phyloP scores from a whole-genome alignment of 495 filamentous ascomycete species.

The Annulohypoxylon moriforme region DNA sequence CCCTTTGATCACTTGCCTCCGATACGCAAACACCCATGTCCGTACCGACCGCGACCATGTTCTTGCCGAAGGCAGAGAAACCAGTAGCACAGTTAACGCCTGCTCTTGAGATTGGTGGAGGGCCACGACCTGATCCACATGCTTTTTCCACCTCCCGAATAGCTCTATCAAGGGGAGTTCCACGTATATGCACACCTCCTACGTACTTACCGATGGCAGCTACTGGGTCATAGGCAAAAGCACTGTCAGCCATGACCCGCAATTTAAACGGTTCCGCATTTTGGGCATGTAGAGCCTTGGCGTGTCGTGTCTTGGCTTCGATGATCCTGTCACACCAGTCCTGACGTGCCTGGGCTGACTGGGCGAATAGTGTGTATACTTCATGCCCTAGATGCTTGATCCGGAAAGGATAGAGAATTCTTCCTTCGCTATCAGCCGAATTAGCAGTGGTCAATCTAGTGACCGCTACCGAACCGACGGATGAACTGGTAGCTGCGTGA shows the following conservation, averaged over 20 bases:
- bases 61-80: conserved; percentile 82
- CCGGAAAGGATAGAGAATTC: conserved; percentile 91
- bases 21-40: conserved; percentile 93
- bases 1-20: conserved; percentile 84
- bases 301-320: conserved; percentile 93
- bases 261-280: conserved; percentile 97
- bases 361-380: conserved; percentile 87
- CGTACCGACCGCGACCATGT: conserved; percentile 94
- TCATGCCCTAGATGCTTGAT: conserved; percentile 97
- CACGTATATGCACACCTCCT: conserved; percentile 71
- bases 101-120: conserved; percentile 81
- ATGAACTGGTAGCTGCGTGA: conserved; percentile 71
- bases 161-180: conserved; percentile 90
- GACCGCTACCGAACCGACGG: conserved; percentile 57
- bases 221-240: conserved; percentile 85
- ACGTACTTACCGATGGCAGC: conserved; percentile 57
- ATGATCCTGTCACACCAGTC: conserved; percentile 96
- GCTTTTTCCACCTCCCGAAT: conserved; percentile 86
- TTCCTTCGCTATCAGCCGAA: conserved; percentile 72
- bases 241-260: conserved; percentile 89
- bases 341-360: conserved; percentile 73
- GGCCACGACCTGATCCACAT: conserved; percentile 74
- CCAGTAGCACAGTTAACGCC: conserved; percentile 92
- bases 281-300: conserved; percentile 85
- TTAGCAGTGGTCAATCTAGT: conserved; percentile 58